Evolutionary conservation across 257 asterid species (phyloP).

Genomic region (Nicotiana knightiana): DNA sequence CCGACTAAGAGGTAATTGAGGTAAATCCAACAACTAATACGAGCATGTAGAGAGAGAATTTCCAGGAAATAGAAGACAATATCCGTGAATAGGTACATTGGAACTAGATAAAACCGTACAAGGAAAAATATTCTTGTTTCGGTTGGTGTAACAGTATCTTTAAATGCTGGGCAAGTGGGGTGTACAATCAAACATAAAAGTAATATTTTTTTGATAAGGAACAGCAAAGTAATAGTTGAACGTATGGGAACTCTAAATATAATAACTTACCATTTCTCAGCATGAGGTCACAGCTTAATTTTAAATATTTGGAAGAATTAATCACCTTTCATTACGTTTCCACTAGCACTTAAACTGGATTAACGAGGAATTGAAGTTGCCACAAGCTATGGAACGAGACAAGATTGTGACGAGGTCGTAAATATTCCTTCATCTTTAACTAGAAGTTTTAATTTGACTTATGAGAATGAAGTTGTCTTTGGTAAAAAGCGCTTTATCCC

Average conservation of each 20-base stretch:
- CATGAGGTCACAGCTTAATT: background rate
- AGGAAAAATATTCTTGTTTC: background rate
- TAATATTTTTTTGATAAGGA: background rate
- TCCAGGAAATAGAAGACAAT: background rate
- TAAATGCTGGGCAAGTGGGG: constrained; percentile 12
- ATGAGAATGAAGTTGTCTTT: no score
- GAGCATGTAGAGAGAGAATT: background rate
- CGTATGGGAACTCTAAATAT: background rate
- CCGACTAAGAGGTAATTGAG: no score
- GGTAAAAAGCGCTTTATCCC: no score
- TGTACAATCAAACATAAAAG: background rate
- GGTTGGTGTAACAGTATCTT: constrained; percentile 12
- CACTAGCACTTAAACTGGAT: background rate
- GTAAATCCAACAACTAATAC: background rate
- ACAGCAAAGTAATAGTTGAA: background rate
- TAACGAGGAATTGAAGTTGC: background rate
- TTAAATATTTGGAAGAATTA: background rate
- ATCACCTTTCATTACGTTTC: background rate
- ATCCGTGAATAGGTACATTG: background rate
- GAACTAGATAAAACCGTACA: background rate
- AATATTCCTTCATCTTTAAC: no score
- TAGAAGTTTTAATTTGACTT: no score
- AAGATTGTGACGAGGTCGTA: no score
- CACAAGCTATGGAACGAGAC: background rate
- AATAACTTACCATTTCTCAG: background rate